A percentile compares a stretch with the other conserved stretches of the same genome.
phyloP scores from a whole-genome alignment of 768 basidiomycete species.

The Russula sp. region DNA sequence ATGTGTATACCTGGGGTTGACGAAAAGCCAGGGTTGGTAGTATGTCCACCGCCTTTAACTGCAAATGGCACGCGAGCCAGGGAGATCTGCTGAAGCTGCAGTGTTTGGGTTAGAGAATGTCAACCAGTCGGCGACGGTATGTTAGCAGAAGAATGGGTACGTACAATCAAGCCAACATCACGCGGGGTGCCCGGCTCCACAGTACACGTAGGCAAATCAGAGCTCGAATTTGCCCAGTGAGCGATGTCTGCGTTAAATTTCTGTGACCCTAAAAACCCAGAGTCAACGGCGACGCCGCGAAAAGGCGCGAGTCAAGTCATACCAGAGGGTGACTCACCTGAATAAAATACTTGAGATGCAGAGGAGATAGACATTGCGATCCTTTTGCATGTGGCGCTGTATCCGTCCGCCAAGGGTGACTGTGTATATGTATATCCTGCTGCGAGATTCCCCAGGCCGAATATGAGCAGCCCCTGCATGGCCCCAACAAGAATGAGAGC shows the following conservation, averaged over 20 bases:
- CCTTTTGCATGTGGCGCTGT: neutral
- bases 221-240: conserved; percentile 21
- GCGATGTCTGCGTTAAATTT: conserved; percentile 7
- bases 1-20: neutral
- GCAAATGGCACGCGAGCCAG: neutral
- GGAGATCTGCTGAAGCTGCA: neutral
- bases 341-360: conserved; percentile 3
- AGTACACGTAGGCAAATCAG: conserved; percentile 16
- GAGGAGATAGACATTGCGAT: neutral
- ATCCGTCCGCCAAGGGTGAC: no score
- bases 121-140: neutral
- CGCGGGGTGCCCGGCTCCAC: conserved; percentile 17
- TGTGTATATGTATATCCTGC: no score
- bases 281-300: no score
- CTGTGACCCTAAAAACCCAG: neutral
- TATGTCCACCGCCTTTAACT: neutral
- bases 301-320: no score
- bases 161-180: conserved; percentile 22
- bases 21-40: neutral
- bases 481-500: no score
- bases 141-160: neutral
- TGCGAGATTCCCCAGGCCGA: no score
- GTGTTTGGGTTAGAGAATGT: neutral
- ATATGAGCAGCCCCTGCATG: no score
- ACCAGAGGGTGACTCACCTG: neutral